Conservation (phyloP, 2,329 filamentous ascomycete species). For the Cladosporium colombiae region DNA sequence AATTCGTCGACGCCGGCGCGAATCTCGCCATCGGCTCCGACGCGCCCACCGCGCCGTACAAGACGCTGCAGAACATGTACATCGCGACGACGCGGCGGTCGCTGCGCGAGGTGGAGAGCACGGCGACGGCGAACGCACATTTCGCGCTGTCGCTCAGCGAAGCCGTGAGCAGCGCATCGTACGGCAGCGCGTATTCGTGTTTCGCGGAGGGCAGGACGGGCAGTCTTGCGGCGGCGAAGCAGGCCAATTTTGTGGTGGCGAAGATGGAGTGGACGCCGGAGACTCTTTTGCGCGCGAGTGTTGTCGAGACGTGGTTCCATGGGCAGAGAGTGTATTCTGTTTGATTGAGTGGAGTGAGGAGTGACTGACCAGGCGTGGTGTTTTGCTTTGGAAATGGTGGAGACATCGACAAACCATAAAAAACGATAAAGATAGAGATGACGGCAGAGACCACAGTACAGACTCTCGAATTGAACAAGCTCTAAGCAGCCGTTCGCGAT, state of each 20-base stretch:
- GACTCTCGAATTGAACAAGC: background rate
- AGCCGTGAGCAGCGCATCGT: constrained; percentile 56
- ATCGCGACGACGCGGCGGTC: constrained; percentile 60
- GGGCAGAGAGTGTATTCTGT: constrained; percentile 1
- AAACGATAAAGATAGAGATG: background rate
- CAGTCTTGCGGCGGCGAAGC: constrained; percentile 52
- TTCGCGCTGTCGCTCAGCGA: constrained; percentile 57
- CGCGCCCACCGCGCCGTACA: constrained; percentile 59
- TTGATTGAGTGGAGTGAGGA: too few species aligned
- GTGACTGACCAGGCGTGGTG: background rate
- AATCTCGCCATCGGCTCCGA: constrained; percentile 60
- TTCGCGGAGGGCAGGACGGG: constrained; percentile 59
- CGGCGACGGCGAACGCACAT: constrained; percentile 43
- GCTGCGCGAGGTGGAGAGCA: constrained; percentile 49
- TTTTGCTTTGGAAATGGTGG: background rate
- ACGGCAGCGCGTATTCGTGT: constrained; percentile 59
- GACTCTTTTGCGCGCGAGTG: constrained; percentile 2
- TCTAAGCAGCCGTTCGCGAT: background rate
- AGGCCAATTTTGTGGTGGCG: constrained; percentile 59
- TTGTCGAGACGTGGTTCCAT: constrained; percentile 3
- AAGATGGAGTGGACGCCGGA: constrained; percentile 8
- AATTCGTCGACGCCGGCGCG: constrained; percentile 59
- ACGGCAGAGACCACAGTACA: background rate
- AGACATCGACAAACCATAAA: background rate
- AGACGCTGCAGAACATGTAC: constrained; percentile 59